These are phyloP conservation scores for Lepidium didymum DNA, from an alignment of 345 rosid genomes.

Conservation along the genomic window DNA sequence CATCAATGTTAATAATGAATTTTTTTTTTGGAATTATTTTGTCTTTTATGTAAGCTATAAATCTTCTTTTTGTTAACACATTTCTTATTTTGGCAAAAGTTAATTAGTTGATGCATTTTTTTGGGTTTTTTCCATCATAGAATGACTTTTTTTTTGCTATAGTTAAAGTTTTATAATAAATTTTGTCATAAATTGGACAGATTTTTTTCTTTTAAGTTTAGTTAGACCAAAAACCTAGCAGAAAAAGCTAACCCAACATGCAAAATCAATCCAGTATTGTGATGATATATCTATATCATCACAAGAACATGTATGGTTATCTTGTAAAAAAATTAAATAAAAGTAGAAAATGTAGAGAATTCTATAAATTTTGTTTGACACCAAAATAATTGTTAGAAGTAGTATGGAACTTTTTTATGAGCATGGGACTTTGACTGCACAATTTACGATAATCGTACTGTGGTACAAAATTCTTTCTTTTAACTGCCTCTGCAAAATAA, in stretches of 20 bases:
- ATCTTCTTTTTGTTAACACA: background rate
- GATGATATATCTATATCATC: no score
- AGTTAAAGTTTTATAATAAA: no score
- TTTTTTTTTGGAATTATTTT: no score
- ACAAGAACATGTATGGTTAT: background rate
- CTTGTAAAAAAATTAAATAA: background rate
- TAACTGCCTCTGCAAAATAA: background rate
- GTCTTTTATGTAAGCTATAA: background rate
- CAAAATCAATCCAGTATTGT: background rate
- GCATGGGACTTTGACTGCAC: conserved; percentile 10
- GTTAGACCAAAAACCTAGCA: background rate
- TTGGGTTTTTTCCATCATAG: no score
- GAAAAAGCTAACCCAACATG: background rate
- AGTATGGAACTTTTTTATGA: background rate
- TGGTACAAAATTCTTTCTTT: background rate
- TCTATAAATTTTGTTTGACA: background rate
- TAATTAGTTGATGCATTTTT: no score
- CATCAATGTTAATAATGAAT: no score
- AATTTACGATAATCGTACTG: background rate
- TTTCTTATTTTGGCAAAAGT: no score
- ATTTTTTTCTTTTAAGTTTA: no score
- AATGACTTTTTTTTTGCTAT: background rate
- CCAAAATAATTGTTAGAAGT: background rate
- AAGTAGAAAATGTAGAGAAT: background rate
- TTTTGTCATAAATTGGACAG: no score